Conservation (phyloP, 495 filamentous ascomycete genomes). For the Endocarpon pusillum region DNA sequence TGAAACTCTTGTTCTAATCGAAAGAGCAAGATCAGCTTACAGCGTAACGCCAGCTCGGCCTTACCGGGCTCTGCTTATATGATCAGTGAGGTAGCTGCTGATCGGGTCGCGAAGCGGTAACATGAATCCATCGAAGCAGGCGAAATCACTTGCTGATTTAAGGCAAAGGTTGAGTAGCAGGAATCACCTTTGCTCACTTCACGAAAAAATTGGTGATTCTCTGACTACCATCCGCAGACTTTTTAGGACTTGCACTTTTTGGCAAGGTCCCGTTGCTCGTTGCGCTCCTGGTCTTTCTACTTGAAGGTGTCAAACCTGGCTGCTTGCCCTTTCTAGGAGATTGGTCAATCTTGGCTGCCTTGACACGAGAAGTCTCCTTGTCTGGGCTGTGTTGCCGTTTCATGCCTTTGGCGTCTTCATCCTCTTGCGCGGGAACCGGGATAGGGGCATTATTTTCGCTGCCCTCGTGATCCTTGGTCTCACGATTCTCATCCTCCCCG, state of each 20-base stretch:
- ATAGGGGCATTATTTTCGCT: conserved; percentile 32
- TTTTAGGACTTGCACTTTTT: conserved; percentile 22
- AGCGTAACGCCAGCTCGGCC: no score
- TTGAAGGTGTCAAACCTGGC: conserved; percentile 26
- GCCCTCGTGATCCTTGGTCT: conserved; percentile 23
- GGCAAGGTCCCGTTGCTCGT: conserved; percentile 27
- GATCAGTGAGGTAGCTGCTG: no score
- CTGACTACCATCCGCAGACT: conserved; percentile 44
- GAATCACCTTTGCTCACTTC: no score
- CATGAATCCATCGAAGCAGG: no score
- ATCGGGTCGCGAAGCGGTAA: no score
- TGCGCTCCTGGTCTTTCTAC: conserved; percentile 27
- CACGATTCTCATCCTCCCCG: conserved; percentile 20
- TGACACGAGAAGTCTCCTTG: conserved; percentile 12
- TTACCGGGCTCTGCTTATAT: no score
- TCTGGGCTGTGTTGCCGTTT: conserved; percentile 39
- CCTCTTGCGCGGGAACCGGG: conserved; percentile 15
- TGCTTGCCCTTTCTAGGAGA: conserved; percentile 15
- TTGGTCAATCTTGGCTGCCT: conserved; percentile 11
- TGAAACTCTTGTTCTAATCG: no score
- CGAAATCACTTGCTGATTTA: no score
- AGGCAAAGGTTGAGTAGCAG: no score
- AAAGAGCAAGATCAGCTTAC: no score
- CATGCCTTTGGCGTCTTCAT: conserved; percentile 15
- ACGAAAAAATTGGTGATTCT: conserved; percentile 79